A percentile compares a stretch with the other conserved stretches of the same genome.
These are phyloP conservation scores for Bidens hawaiensis DNA, from an alignment of 140 eudicot species.

Conservation along the genomic window DNA sequence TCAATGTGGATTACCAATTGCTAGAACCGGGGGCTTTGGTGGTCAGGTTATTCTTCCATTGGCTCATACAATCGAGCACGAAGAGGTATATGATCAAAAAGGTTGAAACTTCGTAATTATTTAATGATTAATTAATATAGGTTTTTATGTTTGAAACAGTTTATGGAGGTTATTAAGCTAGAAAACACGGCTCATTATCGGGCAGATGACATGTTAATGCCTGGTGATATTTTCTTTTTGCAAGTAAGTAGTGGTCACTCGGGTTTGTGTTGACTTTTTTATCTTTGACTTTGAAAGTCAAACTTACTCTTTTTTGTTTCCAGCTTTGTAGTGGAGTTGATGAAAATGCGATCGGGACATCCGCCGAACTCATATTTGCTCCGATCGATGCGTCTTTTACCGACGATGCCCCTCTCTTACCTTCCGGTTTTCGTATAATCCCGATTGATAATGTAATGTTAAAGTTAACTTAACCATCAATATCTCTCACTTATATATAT, in stretches of 20 bases:
- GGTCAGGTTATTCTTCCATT: constrained; percentile 95
- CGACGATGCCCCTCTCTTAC: constrained; percentile 84
- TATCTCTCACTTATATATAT: background rate
- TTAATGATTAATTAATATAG: background rate
- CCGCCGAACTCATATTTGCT: constrained; percentile 84
- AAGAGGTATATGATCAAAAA: constrained; percentile 47
- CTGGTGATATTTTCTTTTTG: constrained; percentile 75
- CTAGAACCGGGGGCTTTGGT: constrained; percentile 70
- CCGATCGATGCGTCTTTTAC: constrained; percentile 85
- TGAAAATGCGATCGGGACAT: constrained; percentile 79
- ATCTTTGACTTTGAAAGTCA: background rate
- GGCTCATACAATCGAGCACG: constrained; percentile 94
- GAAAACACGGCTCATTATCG: constrained; percentile 55
- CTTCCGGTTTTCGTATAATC: constrained; percentile 87
- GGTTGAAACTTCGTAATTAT: background rate
- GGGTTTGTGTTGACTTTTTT: background rate
- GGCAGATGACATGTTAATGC: constrained; percentile 66
- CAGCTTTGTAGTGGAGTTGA: constrained; percentile 86
- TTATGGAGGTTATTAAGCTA: constrained; percentile 83
- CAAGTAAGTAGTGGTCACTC: constrained; percentile 49
- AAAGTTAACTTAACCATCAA: background rate
- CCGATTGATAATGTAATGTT: constrained; percentile 58
- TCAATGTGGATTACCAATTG: constrained; percentile 71
- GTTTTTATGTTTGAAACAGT: constrained; percentile 37
- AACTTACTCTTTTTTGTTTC: constrained; percentile 6